Base-by-base conservation (phyloP, 805 yeast genomes). In the Ogataea philodendri region DNA sequence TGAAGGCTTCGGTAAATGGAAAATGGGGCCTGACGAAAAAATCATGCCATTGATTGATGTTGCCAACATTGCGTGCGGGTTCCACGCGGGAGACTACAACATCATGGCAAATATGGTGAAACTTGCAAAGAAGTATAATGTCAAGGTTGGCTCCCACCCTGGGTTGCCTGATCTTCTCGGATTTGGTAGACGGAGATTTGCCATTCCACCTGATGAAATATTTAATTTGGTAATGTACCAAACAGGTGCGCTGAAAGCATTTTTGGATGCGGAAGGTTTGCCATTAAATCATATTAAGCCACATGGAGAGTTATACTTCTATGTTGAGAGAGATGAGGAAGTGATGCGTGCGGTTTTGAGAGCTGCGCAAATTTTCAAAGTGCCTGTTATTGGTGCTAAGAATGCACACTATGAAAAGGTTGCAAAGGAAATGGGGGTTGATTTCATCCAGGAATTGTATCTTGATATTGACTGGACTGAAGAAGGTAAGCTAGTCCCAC, bases 61-160 rank as follows among this genome's bases (percentile, higher is more conserved):
- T 6, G 69, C 69, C 6, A 65, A 65, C 37, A 45, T 65, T 35
- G 69, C 69, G 7, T 65, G 69, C 46, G 69, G 69, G 4, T 63
- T 59, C 30, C 69, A 65, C 43, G 69, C 67, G 22, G 67, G 68
- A 11, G 69, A 65, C 42, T 59, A 55, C 32, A 56, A 50, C 22
- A 62, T 55, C 22, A 65, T 65, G 69, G 39, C 46, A 14, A 38
- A 54, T 16, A 64, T 62, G 35, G 64, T 65, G 6, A 37, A 45
- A 27, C 37, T 59, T 26, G 69, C 68, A 2, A 63, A 65, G 31
- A 46, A 57, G 25, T 43, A 58, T 42, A 45, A 48, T 25, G 69
- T 65, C 15, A 54, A 53, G 37, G 61, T 61, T 20, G 68, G 68
- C 1, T 60, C 69, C 3, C 69, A 64, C 37, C 68, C 68, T 9